These are phyloP conservation scores for Aspergillus haitiensis DNA, from an alignment of 495 filamentous ascomycete species.

Conservation along the genomic window DNA sequence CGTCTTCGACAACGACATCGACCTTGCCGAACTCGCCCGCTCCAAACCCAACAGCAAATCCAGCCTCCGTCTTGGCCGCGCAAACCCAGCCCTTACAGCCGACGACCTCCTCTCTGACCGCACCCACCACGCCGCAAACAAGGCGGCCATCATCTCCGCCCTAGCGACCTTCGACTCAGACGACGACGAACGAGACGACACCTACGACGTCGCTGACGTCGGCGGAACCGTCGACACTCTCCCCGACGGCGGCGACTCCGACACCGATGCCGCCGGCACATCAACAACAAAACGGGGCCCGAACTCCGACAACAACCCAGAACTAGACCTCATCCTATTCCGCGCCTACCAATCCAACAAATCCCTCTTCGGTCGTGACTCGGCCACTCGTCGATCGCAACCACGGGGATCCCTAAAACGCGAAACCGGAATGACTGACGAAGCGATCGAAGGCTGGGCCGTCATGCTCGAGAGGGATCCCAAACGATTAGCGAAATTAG, in stretches of 20 bases:
- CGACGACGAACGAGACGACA: slow-evolving; percentile 96
- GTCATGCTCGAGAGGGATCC: slow-evolving; percentile 77
- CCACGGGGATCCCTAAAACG: slow-evolving; percentile 63
- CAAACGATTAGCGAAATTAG: slow-evolving; percentile 61
- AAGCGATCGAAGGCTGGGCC: slow-evolving; percentile 91
- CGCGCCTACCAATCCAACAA: slow-evolving; percentile 61
- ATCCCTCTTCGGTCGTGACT: slow-evolving; percentile 66
- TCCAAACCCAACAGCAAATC: slow-evolving; percentile 41
- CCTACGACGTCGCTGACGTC: slow-evolving; percentile 89
- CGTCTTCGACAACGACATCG: slow-evolving; percentile 71
- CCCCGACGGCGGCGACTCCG: slow-evolving; percentile 34
- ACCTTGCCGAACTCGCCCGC: slow-evolving; percentile 68
- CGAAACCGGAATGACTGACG: slow-evolving; percentile 87
- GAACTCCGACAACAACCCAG: slow-evolving; percentile 20
- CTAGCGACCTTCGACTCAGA: slow-evolving; percentile 90
- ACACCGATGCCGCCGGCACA: slow-evolving; percentile 41
- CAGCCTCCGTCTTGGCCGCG: slow-evolving; percentile 74
- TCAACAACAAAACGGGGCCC: slow-evolving; percentile 27
- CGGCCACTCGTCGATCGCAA: slow-evolving; percentile 62
- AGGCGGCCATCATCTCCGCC: slow-evolving; percentile 87
- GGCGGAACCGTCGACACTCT: slow-evolving; percentile 75
- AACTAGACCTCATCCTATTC: slow-evolving; percentile 59
- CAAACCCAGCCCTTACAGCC: slow-evolving; percentile 60
- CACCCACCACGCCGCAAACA: slow-evolving; percentile 60
- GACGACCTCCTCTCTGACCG: slow-evolving; percentile 59